Conservation (phyloP, 2,329 filamentous ascomycete genomes). For the Fusarium xylarioides region DNA sequence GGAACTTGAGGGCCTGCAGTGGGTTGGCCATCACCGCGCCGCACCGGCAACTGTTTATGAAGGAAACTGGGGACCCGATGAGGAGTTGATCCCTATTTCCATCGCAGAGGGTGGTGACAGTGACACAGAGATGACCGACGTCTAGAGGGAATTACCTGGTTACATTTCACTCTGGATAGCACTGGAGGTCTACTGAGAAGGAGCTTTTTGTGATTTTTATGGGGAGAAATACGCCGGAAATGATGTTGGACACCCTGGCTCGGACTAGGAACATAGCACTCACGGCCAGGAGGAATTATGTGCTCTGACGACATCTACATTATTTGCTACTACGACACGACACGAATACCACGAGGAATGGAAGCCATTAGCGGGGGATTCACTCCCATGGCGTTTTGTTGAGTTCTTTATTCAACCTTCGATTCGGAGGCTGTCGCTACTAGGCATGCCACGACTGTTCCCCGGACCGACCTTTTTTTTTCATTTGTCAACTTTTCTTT, state of each 20-base stretch:
- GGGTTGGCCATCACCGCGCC: constrained; percentile 79
- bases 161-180: constrained; percentile 48
- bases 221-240: constrained; percentile 29
- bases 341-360: constrained; percentile 44
- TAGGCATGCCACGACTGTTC: constrained; percentile 17
- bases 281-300: constrained; percentile 20
- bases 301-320: constrained; percentile 30
- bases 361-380: constrained; percentile 32
- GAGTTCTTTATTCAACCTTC: constrained; percentile 29
- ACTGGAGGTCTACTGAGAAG: constrained; percentile 31
- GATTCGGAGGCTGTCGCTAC: constrained; percentile 18
- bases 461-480: constrained; percentile 17
- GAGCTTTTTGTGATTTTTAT: constrained; percentile 36
- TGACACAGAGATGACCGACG: constrained; percentile 70
- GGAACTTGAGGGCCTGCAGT: constrained; percentile 76
- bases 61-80: constrained; percentile 91
- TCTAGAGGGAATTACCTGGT: constrained; percentile 49
- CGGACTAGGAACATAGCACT: neutral
- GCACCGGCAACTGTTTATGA: constrained; percentile 96
- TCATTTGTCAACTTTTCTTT: constrained; percentile 23
- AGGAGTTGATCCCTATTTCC: constrained; percentile 56
- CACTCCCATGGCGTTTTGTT: constrained; percentile 38
- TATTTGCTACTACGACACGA: constrained; percentile 39
- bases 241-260: constrained; percentile 22
- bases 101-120: constrained; percentile 46